Evolutionary conservation across 1,284 basidiomycete genomes (phyloP).

Genomic region (Rhizoctonia solani): DNA sequence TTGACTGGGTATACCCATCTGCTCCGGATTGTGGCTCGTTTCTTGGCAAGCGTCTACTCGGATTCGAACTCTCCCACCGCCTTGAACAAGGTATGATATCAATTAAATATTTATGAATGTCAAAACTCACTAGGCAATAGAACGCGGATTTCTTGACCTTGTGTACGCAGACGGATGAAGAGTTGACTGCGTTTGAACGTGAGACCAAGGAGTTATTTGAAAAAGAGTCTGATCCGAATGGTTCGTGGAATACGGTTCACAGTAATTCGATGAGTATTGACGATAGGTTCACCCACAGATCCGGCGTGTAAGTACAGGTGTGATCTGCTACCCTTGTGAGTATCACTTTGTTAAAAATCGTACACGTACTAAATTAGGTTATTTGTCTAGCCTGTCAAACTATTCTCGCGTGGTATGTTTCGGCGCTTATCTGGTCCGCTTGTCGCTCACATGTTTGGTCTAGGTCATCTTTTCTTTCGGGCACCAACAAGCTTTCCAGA

Average conservation of each 20-base stretch:
- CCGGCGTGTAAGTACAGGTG: slow-evolving; percentile 64
- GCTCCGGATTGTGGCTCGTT: slow-evolving; percentile 68
- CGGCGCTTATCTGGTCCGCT: background rate
- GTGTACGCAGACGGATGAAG: slow-evolving; percentile 62
- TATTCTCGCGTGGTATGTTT: slow-evolving; percentile 67
- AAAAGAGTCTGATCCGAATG: slow-evolving; percentile 58
- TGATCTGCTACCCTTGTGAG: slow-evolving; percentile 73
- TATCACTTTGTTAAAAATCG: slow-evolving; percentile 37
- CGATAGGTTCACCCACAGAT: slow-evolving; percentile 50
- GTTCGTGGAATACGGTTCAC: slow-evolving; percentile 45
- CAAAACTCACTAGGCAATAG: slow-evolving; percentile 45
- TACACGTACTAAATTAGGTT: slow-evolving; percentile 20
- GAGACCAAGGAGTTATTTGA: slow-evolving; percentile 66
- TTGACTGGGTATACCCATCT: slow-evolving; percentile 72
- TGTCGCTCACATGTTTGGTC: background rate
- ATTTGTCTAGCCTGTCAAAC: slow-evolving; percentile 59
- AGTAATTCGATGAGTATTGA: background rate
- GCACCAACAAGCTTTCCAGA: slow-evolving; percentile 77
- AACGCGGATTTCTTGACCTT: slow-evolving; percentile 66
- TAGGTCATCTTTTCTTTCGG: slow-evolving; percentile 80
- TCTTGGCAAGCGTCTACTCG: slow-evolving; percentile 78
- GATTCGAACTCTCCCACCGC: slow-evolving; percentile 68
- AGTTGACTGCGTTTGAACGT: slow-evolving; percentile 60
- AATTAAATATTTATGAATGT: background rate
- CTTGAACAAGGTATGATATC: slow-evolving; percentile 61